A percentile compares a stretch with the other conserved stretches of the same genome.
Conservation (phyloP, 805 yeast species). For the Starmera quercuum region DNA sequence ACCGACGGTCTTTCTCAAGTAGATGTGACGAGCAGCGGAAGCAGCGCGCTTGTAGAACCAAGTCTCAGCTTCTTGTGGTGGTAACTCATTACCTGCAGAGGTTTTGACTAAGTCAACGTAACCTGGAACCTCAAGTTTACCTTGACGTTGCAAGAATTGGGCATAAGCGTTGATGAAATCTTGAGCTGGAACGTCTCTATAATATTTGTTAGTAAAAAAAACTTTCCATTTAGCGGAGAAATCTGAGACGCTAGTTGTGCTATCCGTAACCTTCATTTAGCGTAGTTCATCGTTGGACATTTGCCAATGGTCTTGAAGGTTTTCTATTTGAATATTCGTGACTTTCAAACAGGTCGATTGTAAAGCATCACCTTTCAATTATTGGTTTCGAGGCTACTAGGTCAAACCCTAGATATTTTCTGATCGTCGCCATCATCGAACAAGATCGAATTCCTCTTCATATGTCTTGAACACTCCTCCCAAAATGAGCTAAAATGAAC, state of each 20-base stretch:
- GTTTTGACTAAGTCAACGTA: conserved; percentile 99
- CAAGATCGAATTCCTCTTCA: too few species aligned
- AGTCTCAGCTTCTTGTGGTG: conserved; percentile 99
- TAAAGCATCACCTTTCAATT: too few species aligned
- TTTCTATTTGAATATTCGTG: too few species aligned
- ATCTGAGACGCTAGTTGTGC: conserved; percentile 1
- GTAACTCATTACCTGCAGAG: conserved; percentile 97
- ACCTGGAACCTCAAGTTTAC: conserved; percentile 99
- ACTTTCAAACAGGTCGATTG: too few species aligned
- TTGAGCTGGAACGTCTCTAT: conserved; percentile 99
- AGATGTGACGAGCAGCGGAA: conserved; percentile 99
- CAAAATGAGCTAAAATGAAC: too few species aligned
- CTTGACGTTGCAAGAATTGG: conserved; percentile 99
- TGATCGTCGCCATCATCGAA: too few species aligned
- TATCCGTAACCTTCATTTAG: conserved; percentile 1
- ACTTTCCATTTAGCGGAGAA: conserved; percentile 5
- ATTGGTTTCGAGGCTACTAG: too few species aligned
- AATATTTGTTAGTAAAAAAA: conserved; percentile 18
- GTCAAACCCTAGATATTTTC: too few species aligned
- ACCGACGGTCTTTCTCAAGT: conserved; percentile 99
- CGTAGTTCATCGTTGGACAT: too few species aligned
- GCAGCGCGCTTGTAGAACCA: conserved; percentile 99
- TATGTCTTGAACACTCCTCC: too few species aligned
- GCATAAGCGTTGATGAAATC: conserved; percentile 99
- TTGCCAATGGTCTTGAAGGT: too few species aligned